phyloP scores from a whole-genome alignment of 768 basidiomycete species.

The Tricholoma sp. region DNA sequence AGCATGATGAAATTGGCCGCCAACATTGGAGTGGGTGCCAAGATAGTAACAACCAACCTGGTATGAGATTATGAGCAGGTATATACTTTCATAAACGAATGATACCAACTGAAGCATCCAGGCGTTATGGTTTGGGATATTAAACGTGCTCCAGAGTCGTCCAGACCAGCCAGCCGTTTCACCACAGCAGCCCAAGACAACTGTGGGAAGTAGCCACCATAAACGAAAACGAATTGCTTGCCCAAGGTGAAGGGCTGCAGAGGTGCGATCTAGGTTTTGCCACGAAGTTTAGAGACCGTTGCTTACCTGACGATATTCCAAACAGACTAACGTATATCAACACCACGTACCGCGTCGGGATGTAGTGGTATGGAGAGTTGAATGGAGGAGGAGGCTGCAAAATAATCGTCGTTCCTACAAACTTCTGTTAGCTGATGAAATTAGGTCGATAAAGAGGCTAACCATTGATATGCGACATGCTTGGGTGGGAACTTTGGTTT shows the following conservation, averaged over 20 bases:
- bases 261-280: neutral
- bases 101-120: slow-evolving; percentile 35
- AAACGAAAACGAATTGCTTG: slow-evolving; percentile 39
- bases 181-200: slow-evolving; percentile 37
- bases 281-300: neutral
- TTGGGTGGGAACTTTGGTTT: neutral
- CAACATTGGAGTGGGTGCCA: slow-evolving; percentile 51
- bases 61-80: neutral
- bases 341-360: slow-evolving; percentile 33
- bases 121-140: slow-evolving; percentile 16
- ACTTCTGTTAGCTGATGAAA: neutral
- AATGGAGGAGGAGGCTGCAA: neutral
- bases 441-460: neutral
- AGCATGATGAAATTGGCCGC: slow-evolving; percentile 60
- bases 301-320: slow-evolving; percentile 30
- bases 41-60: slow-evolving; percentile 49
- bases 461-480: neutral
- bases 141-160: slow-evolving; percentile 43
- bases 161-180: slow-evolving; percentile 55
- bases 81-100: neutral
- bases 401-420: neutral
- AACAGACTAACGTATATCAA: slow-evolving; percentile 35
- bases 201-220: slow-evolving; percentile 52
- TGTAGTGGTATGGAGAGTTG: slow-evolving; percentile 30
- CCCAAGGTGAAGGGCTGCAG: slow-evolving; percentile 38